These are phyloP conservation scores for Solanum okadae DNA, from an alignment of 257 asterid species.

Conservation along the genomic window DNA sequence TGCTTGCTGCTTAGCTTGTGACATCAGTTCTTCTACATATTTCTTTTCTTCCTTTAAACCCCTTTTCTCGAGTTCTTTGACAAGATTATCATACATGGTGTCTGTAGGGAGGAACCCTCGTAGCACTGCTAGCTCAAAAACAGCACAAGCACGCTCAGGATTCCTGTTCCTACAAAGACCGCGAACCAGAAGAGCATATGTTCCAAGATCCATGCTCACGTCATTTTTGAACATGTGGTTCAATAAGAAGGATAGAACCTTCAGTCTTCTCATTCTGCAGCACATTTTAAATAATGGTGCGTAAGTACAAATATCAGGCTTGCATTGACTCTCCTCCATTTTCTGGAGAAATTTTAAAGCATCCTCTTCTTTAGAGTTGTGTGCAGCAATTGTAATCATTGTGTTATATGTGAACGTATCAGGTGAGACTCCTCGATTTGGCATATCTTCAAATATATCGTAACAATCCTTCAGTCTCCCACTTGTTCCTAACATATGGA, in stretches of 20 bases:
- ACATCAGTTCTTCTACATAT: slow-evolving; percentile 44
- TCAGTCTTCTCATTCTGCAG: slow-evolving; percentile 66
- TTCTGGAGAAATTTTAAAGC: slow-evolving; percentile 49
- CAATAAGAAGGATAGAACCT: slow-evolving; percentile 68
- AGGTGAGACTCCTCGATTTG: slow-evolving; percentile 57
- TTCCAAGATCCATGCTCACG: slow-evolving; percentile 60
- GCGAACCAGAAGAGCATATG: slow-evolving; percentile 47
- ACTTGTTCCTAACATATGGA: slow-evolving; percentile 38
- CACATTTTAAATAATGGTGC: slow-evolving; percentile 80
- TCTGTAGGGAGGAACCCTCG: slow-evolving; percentile 63
- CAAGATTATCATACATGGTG: slow-evolving; percentile 30
- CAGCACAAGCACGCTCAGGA: slow-evolving; percentile 43
- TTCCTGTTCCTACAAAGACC: slow-evolving; percentile 50
- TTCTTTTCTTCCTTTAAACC: slow-evolving; percentile 40
- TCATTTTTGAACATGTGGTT: slow-evolving; percentile 70
- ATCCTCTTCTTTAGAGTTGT: slow-evolving; percentile 59
- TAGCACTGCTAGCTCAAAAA: slow-evolving; percentile 55
- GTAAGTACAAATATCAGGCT: slow-evolving; percentile 64
- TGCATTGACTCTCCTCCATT: slow-evolving; percentile 57
- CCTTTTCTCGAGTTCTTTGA: slow-evolving; percentile 39
- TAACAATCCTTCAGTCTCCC: slow-evolving; percentile 72
- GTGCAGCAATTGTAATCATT: slow-evolving; percentile 40
- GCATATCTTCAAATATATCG: slow-evolving; percentile 70
- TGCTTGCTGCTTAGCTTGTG: slow-evolving; percentile 18
- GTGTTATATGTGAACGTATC: slow-evolving; percentile 41